These are phyloP conservation scores for Solanum ossicruentum DNA, from an alignment of 257 asterid species.

Conservation along the genomic window DNA sequence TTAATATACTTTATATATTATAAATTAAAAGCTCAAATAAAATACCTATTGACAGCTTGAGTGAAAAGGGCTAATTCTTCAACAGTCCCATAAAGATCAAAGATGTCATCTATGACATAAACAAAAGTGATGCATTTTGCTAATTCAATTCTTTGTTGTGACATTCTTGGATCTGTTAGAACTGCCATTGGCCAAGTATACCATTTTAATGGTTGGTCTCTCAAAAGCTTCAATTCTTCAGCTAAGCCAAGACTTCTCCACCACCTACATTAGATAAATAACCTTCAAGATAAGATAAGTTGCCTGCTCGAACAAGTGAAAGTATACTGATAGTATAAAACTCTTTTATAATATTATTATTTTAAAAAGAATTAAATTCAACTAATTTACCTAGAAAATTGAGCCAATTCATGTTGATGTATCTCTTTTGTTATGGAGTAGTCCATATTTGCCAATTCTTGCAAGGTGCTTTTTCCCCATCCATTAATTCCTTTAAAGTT, in stretches of 20 bases:
- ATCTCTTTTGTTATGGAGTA: neutral
- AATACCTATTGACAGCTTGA: neutral
- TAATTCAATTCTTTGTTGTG: slow-evolving; percentile 14
- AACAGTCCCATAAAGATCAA: slow-evolving; percentile 17
- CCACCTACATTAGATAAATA: slow-evolving; percentile 19
- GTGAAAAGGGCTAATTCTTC: slow-evolving; percentile 13
- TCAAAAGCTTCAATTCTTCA: slow-evolving; percentile 13
- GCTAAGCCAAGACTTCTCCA: slow-evolving; percentile 25
- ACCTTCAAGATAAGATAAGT: neutral
- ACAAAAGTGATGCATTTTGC: slow-evolving; percentile 16
- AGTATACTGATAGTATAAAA: neutral
- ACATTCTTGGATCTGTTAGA: slow-evolving; percentile 1
- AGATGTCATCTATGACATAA: slow-evolving; percentile 25
- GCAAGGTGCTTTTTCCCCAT: slow-evolving; percentile 15
- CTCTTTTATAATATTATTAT: neutral
- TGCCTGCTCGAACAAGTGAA: neutral
- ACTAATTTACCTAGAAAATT: slow-evolving; percentile 18
- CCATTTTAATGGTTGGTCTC: slow-evolving; percentile 32
- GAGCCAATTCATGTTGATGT: slow-evolving; percentile 17
- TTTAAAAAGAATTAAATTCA: neutral
- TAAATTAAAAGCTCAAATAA: neutral
- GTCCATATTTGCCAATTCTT: slow-evolving; percentile 21
- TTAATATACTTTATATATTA: no score
- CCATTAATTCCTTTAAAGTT: neutral
- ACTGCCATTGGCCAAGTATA: slow-evolving; percentile 21